A percentile compares a stretch with the other conserved stretches of the same genome.
Evolutionary conservation across 2,329 filamentous ascomycete genomes (phyloP).

Genomic region (Aspergillus versicolor): DNA sequence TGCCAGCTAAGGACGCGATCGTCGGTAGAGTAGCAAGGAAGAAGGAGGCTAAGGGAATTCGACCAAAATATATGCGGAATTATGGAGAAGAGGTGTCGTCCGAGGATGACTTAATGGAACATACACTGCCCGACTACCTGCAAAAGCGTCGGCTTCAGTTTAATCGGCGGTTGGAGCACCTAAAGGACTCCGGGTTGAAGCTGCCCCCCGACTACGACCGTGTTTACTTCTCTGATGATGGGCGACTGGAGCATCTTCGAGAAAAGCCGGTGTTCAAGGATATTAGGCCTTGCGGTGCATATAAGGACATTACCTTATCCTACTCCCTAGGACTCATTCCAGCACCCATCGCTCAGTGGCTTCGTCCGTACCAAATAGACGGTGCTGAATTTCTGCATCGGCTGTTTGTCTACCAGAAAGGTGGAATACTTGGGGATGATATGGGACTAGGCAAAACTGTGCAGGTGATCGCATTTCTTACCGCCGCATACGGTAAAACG

Average conservation of each 20-base stretch:
- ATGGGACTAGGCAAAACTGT: constrained; percentile 98
- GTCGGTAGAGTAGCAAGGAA: constrained; percentile 36
- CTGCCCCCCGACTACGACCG: constrained; percentile 75
- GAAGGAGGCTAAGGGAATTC: constrained; percentile 22
- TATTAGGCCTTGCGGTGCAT: constrained; percentile 64
- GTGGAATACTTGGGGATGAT: constrained; percentile 89
- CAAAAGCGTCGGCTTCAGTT: constrained; percentile 67
- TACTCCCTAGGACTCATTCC: constrained; percentile 81
- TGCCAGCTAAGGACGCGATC: constrained; percentile 38
- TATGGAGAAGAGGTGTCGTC: constrained; percentile 50
- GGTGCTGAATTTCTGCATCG: constrained; percentile 84
- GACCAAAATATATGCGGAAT: constrained; percentile 35
- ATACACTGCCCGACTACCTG: constrained; percentile 70
- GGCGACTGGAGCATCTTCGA: constrained; percentile 58
- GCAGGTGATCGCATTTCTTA: constrained; percentile 89
- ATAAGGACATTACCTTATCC: constrained; percentile 72
- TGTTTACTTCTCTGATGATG: constrained; percentile 73
- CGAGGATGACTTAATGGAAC: constrained; percentile 56
- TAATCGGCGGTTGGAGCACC: constrained; percentile 57
- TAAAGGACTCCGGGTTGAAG: constrained; percentile 68
- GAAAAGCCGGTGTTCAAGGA: constrained; percentile 70
- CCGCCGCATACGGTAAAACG: constrained; percentile 90
- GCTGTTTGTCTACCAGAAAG: constrained; percentile 86
- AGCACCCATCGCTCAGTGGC: constrained; percentile 83
- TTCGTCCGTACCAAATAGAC: constrained; percentile 86